Percentiles rank a stretch among this genome's conserved stretches.
phyloP scores from a whole-genome alignment of 2,329 filamentous ascomycete species.

The Gyromitra esculenta region DNA sequence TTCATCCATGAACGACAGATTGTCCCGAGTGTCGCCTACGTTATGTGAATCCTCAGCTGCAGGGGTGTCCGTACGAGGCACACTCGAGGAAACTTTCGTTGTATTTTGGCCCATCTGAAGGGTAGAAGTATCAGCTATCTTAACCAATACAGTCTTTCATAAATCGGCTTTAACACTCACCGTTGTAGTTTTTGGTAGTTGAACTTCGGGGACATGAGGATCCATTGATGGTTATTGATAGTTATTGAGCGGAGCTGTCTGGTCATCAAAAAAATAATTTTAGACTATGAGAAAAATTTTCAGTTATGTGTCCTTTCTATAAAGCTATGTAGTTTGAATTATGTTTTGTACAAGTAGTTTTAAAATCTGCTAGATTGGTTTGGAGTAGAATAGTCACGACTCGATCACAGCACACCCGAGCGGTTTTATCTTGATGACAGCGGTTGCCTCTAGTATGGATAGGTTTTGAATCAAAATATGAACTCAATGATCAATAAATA shows the following conservation, averaged over 20 bases:
- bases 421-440: too few species aligned
- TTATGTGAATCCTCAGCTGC: neutral
- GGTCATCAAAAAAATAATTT: too few species aligned
- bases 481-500: too few species aligned
- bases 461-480: too few species aligned
- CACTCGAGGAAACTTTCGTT: neutral
- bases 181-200: neutral
- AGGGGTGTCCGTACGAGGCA: neutral
- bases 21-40: neutral
- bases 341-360: neutral
- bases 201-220: neutral
- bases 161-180: neutral
- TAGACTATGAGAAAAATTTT: neutral
- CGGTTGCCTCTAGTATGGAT: too few species aligned
- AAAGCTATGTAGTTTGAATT: neutral
- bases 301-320: neutral
- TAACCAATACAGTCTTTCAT: neutral
- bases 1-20: neutral
- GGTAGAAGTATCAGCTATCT: neutral
- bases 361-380: neutral
- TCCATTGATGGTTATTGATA: neutral
- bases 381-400: neutral
- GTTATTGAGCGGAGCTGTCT: too few species aligned
- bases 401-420: too few species aligned
- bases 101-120: neutral